Conservation (phyloP, 345 rosid species). For the Erysimum cheiranthoides region DNA sequence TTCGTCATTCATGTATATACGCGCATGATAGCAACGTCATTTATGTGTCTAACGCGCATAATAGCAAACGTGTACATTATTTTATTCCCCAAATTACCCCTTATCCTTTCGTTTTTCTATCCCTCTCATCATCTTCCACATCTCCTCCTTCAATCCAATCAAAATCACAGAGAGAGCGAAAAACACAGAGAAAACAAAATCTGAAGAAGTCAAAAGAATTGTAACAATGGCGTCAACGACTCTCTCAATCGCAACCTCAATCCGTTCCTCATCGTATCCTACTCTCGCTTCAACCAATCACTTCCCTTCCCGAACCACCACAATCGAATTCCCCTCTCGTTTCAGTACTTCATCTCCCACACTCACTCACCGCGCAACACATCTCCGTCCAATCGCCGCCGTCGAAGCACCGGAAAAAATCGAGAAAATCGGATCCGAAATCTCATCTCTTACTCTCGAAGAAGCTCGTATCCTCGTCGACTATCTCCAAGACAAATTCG, state of each 20-base stretch:
- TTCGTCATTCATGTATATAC: background rate
- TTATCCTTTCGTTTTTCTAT: constrained; percentile 31
- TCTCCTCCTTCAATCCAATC: background rate
- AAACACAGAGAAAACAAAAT: background rate
- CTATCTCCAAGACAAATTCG: constrained; percentile 83
- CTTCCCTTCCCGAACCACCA: constrained; percentile 39
- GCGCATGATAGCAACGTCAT: constrained; percentile 26
- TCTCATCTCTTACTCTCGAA: constrained; percentile 70
- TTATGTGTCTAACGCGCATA: background rate
- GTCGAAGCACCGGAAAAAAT: constrained; percentile 77
- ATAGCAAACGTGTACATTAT: background rate
- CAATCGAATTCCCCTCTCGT: constrained; percentile 54
- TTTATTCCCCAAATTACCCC: constrained; percentile 28
- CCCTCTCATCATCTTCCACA: constrained; percentile 17
- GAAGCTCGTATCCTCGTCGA: constrained; percentile 83
- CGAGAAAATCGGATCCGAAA: constrained; percentile 66
- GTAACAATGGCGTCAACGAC: constrained; percentile 53
- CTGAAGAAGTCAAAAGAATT: constrained; percentile 10
- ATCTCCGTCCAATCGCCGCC: constrained; percentile 68
- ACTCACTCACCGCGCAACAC: constrained; percentile 48
- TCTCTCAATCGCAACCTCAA: constrained; percentile 49
- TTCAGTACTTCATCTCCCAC: constrained; percentile 33
- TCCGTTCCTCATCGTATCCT: constrained; percentile 45
- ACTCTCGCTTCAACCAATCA: constrained; percentile 24
- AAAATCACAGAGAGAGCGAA: background rate